phyloP scores from a whole-genome alignment of 768 basidiomycete genomes.

The Ephemerocybe angulata region DNA sequence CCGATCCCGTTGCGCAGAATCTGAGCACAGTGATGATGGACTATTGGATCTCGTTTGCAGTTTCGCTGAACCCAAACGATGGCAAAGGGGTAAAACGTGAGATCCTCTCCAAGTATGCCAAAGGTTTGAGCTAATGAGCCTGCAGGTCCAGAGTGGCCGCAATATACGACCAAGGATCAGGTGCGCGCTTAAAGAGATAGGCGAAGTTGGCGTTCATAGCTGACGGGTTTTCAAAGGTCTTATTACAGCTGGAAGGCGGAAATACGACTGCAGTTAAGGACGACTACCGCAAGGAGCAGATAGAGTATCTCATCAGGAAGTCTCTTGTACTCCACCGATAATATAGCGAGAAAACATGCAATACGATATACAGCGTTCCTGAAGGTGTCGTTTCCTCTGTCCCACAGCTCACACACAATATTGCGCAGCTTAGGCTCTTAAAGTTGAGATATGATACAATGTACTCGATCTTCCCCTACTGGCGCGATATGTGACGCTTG shows the following conservation, averaged over 20 bases:
- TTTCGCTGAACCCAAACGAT: slow-evolving; percentile 38
- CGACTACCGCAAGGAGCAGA: slow-evolving; percentile 32
- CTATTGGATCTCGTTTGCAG: slow-evolving; percentile 42
- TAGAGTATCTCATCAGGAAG: slow-evolving; percentile 32
- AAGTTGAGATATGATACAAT: too few species aligned
- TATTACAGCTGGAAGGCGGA: slow-evolving; percentile 30
- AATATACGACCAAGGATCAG: slow-evolving; percentile 27
- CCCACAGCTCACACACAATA: too few species aligned
- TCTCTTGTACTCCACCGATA: slow-evolving; percentile 18
- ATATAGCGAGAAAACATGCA: too few species aligned
- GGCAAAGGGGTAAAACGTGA: slow-evolving; percentile 27
- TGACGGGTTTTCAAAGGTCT: not conserved
- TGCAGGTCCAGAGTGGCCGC: slow-evolving; percentile 28
- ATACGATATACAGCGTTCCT: too few species aligned
- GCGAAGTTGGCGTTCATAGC: too few species aligned
- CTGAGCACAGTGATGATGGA: slow-evolving; percentile 35
- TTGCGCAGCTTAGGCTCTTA: too few species aligned
- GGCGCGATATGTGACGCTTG: too few species aligned
- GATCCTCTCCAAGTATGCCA: slow-evolving; percentile 3
- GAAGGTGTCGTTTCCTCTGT: too few species aligned
- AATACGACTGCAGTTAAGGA: slow-evolving; percentile 35
- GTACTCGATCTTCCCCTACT: too few species aligned
- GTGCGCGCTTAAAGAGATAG: too few species aligned
- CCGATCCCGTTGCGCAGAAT: slow-evolving; percentile 14
- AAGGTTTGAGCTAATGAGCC: too few species aligned